Evolutionary conservation across 208 protist species (phyloP), one percentile per base, ranked within the genome.

Genomic region (Wallacemonas rigidus): DNA sequence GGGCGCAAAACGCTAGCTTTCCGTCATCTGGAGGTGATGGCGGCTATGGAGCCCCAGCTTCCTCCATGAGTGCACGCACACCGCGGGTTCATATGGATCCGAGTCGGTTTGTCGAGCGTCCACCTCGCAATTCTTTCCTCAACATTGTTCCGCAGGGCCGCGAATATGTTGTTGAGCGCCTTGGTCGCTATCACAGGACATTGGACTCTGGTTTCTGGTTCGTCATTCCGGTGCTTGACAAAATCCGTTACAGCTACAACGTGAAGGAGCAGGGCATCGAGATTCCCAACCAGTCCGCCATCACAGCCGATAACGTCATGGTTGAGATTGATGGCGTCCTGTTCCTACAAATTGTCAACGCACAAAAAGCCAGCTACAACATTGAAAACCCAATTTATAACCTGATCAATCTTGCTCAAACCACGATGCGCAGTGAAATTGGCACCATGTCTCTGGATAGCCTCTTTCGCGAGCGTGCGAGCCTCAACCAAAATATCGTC

Each of bases 381-480:
- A 97, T 99, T 71, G 94, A 98, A 47, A 98, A 99, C 75, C 92
- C 96, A 5, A 89, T 98, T 41, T 98, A 94, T 78, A 98, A 98
- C 72, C 72, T 99, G 17, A 94, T 97, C 38, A 98, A 99, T 80
- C 86, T 99, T 38, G 98, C 97, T 1, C 96, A 98, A 79, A 98
- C 96, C 12, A 98, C 98, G n/a, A 98, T 98, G 97, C 94, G 97
- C 48, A 95, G 91, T 41, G 96, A 98, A 76, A 96, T 98, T 71
- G 95, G 98, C 54, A 94, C 95, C 61, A 83, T 99, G 72, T 86
- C 84, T 14, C 88, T 99, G 2, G 98, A 99, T 75, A 96, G 74
- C 65, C 90, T 97, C 4, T 99, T 99, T 57, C 75, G 87, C 55
- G 97, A 99, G 81, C 88, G 98, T 0, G 91, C 94, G 9, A 82